phyloP scores from a whole-genome alignment of 108 stramenopile species.

The Fragilaria radians region DNA sequence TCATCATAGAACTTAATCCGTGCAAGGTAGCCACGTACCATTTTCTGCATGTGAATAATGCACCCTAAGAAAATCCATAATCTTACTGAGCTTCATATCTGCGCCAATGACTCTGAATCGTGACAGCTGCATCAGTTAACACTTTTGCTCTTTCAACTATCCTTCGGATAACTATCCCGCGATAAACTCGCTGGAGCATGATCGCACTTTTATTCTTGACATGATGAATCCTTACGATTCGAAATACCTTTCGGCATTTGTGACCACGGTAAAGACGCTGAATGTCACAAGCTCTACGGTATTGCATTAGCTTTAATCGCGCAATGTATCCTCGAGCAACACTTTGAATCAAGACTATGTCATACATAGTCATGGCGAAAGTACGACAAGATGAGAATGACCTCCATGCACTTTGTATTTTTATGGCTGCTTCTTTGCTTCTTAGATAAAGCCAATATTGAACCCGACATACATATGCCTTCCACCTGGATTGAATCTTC shows the following conservation, averaged over 20 bases:
- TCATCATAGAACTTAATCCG: constrained; percentile 4
- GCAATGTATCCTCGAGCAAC: constrained; percentile 42
- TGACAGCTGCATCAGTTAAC: background rate
- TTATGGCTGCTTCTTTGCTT: constrained; percentile 19
- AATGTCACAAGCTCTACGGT: constrained; percentile 27
- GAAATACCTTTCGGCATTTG: constrained; percentile 44
- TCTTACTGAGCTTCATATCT: constrained; percentile 12
- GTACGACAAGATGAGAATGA: constrained; percentile 23
- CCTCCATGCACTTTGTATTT: constrained; percentile 46
- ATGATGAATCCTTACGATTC: constrained; percentile 1
- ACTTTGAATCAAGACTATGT: constrained; percentile 58
- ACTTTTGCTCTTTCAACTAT: background rate
- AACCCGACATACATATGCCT: background rate
- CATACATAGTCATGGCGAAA: constrained; percentile 28
- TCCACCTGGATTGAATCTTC: constrained; percentile 21
- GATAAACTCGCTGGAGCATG: constrained; percentile 33
- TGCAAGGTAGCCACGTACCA: constrained; percentile 23
- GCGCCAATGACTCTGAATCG: constrained; percentile 17
- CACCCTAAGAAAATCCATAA: constrained; percentile 17
- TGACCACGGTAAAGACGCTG: constrained; percentile 61
- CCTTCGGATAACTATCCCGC: constrained; percentile 23
- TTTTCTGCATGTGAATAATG: constrained; percentile 33
- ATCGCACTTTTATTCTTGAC: constrained; percentile 70
- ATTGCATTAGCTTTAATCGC: constrained; percentile 13
- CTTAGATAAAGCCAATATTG: background rate